These are phyloP conservation scores for Zygoascus tannicola DNA, from an alignment of 805 yeast genomes.

Conservation along the genomic window DNA sequence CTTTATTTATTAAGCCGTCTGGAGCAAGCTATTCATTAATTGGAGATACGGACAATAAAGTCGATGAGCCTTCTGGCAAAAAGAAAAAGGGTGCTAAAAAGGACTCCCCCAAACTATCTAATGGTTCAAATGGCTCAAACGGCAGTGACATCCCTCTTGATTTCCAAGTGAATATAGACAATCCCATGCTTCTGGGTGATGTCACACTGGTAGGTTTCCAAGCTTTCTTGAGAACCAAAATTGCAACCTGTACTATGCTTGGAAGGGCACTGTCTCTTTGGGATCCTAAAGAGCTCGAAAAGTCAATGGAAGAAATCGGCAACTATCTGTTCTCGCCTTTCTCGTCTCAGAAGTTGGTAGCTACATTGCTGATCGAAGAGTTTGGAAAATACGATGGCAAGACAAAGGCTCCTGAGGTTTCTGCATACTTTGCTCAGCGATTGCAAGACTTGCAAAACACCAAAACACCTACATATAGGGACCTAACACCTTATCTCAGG, in stretches of 20 bases:
- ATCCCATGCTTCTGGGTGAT: constrained; percentile 88
- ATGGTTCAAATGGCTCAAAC: background rate
- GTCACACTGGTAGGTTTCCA: constrained; percentile 74
- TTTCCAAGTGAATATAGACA: constrained; percentile 67
- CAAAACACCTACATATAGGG: constrained; percentile 44
- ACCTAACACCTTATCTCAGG: constrained; percentile 75
- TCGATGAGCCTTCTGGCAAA: constrained; percentile 16
- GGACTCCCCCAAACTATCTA: background rate
- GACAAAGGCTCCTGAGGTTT: constrained; percentile 6
- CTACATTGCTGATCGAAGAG: constrained; percentile 63
- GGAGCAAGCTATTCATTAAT: constrained; percentile 36
- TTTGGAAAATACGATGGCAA: constrained; percentile 26
- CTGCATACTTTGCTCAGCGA: constrained; percentile 10
- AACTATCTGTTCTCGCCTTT: constrained; percentile 48
- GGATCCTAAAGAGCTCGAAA: constrained; percentile 11
- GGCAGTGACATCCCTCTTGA: constrained; percentile 14
- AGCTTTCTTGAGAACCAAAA: constrained; percentile 62
- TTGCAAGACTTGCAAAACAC: constrained; percentile 28
- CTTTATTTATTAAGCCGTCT: constrained; percentile 71
- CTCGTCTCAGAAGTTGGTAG: constrained; percentile 71
- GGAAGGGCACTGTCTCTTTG: constrained; percentile 41
- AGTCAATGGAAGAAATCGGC: constrained; percentile 13
- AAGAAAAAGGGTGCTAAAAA: constrained; percentile 3
- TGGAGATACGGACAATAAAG: constrained; percentile 14
- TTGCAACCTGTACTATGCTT: constrained; percentile 64